These are phyloP conservation scores for Populus davidiana DNA, from an alignment of 345 rosid genomes.

Conservation along the genomic window DNA sequence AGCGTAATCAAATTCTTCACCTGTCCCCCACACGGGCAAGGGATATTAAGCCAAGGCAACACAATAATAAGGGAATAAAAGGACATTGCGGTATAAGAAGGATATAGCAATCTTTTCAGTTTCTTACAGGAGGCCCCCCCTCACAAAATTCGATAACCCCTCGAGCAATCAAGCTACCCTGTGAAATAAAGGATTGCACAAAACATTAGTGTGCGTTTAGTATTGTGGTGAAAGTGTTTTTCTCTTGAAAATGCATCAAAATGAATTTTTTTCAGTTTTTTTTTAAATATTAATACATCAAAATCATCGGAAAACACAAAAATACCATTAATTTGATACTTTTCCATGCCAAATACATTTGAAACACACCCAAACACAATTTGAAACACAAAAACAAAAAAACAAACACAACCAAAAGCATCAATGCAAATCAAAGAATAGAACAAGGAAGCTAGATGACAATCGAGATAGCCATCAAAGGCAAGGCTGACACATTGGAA, in stretches of 20 bases:
- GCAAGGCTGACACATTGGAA: not conserved
- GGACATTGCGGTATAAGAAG: not conserved
- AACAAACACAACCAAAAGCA: too few species aligned
- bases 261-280: too few species aligned
- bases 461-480: not conserved
- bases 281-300: too few species aligned
- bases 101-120: not conserved
- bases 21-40: slow-evolving; percentile 35
- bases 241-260: too few species aligned
- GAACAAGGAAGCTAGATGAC: not conserved
- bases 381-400: too few species aligned
- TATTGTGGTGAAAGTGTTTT: too few species aligned
- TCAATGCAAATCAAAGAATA: not conserved
- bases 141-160: slow-evolving; percentile 78
- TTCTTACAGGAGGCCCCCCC: slow-evolving; percentile 76
- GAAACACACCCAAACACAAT: too few species aligned
- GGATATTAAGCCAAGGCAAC: not conserved
- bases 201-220: not conserved
- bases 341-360: too few species aligned
- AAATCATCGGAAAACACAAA: too few species aligned
- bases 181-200: slow-evolving; percentile 10
- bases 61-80: too few species aligned
- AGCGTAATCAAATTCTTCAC: slow-evolving; percentile 75
- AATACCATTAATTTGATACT: too few species aligned
- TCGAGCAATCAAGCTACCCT: slow-evolving; percentile 74